phyloP scores from a whole-genome alignment of 2,329 filamentous ascomycete species.

The Cladosporium velox region DNA sequence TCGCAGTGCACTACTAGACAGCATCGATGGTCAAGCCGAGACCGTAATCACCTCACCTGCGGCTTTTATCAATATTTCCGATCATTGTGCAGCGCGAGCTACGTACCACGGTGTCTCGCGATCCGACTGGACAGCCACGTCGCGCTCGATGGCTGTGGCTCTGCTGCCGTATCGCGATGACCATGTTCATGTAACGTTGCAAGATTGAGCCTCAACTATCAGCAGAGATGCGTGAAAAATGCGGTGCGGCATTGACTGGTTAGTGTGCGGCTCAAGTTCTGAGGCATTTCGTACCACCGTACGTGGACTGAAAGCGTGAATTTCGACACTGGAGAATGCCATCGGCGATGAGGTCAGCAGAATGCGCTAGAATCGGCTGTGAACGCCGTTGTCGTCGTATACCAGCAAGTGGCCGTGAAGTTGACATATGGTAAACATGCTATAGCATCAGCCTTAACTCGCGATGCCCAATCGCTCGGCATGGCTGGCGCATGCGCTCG shows the following conservation, averaged over 20 bases:
- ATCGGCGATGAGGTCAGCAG: background rate
- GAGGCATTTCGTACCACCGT: slow-evolving; percentile 6
- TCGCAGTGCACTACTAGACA: background rate
- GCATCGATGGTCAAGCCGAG: background rate
- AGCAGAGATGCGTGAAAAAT: background rate
- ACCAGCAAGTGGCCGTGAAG: background rate
- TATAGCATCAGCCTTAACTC: slow-evolving; percentile 11
- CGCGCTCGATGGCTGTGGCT: background rate
- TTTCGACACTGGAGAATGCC: background rate
- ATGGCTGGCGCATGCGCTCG: background rate
- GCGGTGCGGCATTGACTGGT: background rate
- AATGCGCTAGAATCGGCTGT: background rate
- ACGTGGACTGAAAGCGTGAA: background rate
- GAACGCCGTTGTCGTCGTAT: background rate
- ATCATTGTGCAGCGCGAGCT: background rate
- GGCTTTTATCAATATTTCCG: background rate
- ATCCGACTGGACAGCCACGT: background rate
- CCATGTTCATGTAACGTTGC: slow-evolving; percentile 5
- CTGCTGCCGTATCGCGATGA: background rate
- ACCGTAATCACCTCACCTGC: background rate
- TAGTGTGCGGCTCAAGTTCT: background rate
- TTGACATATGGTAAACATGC: background rate
- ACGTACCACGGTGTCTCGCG: background rate
- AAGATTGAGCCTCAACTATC: background rate
- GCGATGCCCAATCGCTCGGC: slow-evolving; percentile 12